Base-by-base conservation (phyloP, 2,329 filamentous ascomycete species). In the Ceratocystis diversiconidia region DNA sequence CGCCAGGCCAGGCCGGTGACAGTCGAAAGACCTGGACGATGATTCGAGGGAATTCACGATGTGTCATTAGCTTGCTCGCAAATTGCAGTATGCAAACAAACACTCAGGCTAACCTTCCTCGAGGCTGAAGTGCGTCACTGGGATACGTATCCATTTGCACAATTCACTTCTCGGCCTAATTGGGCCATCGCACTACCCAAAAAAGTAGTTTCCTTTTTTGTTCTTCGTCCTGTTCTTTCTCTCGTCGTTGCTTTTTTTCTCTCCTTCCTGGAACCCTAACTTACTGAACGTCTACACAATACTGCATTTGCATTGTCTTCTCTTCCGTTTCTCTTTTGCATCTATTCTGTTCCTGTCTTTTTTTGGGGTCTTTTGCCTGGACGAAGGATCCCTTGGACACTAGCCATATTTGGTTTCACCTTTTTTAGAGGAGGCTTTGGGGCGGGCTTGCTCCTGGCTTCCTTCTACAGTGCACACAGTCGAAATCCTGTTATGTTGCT, bases 361-460 rank as follows among this genome's bases (percentile, higher is more conserved):
- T 62, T 44, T 17, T 30, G 22, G 41, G 17, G 22, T 22, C 60
- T 62, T 62, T 61, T 61, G 30, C 28, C n/a, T 46, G 52, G 4
- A 59, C n/a, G 28, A 17, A 59, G 52, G 15, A 59, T 59, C 52
- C 25, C 52, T 32, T 32, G 12, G 28, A 17, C 28, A 17, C 25
- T 32, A 32, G 52, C 52, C 52, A 59, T 8, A 59, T 59, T 32
- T 59, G 17, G 52, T 59, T 59, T 59, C 52, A 59, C 22, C 52
- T 59, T 32, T 30, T 32, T 32, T 59, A 17, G 28, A 30, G 25
- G 48, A 4, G 19, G n/a, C 52, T 32, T 36, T 59, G 52, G 28
- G 2, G 3, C 52, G 28, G 2, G 3, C 52, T n/a, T 19, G 50
- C 22, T 55, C 50, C 50, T 28, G n/a, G 52, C 52, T 17, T 17